A percentile compares a stretch with the other conserved stretches of the same genome.
phyloP scores from a whole-genome alignment of 2,329 filamentous ascomycete genomes.

The Monilinia laxa region DNA sequence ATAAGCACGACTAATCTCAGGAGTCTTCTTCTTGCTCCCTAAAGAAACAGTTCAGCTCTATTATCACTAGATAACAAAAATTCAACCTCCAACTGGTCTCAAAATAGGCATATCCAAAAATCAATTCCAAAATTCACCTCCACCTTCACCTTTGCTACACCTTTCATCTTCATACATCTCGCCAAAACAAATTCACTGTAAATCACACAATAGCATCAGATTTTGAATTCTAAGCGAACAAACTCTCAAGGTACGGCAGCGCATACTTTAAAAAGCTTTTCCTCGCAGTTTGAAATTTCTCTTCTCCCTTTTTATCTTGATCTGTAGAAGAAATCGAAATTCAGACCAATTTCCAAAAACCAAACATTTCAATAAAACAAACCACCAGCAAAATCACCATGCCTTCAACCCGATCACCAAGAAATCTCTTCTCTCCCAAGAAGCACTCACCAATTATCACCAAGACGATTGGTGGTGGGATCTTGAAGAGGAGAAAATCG shows the following conservation, averaged over 20 bases:
- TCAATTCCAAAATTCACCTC: not conserved
- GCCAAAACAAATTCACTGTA: conserved; percentile 1
- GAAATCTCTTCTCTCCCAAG: not conserved
- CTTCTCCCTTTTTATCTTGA: not conserved
- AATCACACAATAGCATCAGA: not conserved
- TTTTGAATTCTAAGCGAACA: not conserved
- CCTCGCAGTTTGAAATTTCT: not conserved
- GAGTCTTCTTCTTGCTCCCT: too few relatives aligned
- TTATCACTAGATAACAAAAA: not conserved
- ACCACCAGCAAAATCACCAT: not conserved
- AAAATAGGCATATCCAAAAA: not conserved
- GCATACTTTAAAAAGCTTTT: not conserved
- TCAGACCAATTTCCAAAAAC: not conserved
- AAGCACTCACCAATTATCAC: not conserved
- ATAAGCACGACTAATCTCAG: not conserved
- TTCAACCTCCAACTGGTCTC: not conserved
- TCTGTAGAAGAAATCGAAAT: not conserved
- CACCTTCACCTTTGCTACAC: not conserved
- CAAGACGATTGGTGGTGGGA: not conserved
- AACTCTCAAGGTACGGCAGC: not conserved
- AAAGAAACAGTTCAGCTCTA: not conserved
- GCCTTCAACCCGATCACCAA: not conserved
- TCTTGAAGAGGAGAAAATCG: conserved; percentile 3
- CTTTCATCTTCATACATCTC: not conserved
- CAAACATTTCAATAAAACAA: not conserved